A percentile compares a stretch with the other conserved stretches of the same genome.
These are phyloP conservation scores for Purpureocillium lavendulum DNA, from an alignment of 2,329 filamentous ascomycete species.

Conservation along the genomic window DNA sequence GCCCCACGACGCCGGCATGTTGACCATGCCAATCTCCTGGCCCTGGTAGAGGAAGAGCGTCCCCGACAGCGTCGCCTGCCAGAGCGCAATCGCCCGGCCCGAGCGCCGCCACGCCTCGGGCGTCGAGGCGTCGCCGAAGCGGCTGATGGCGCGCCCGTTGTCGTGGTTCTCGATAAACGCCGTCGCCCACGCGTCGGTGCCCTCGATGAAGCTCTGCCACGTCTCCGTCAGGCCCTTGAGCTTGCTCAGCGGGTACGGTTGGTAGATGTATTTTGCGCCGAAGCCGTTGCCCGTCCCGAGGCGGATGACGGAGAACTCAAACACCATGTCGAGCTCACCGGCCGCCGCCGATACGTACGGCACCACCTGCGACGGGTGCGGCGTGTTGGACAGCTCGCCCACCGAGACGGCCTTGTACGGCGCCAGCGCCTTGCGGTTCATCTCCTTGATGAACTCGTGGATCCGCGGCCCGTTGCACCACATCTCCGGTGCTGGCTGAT, in stretches of 20 bases:
- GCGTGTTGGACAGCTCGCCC: constrained; percentile 52
- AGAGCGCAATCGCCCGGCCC: constrained; percentile 44
- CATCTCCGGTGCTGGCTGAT: constrained; percentile 37
- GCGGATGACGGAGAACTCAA: constrained; percentile 49
- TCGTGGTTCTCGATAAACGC: constrained; percentile 59
- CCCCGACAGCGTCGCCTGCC: constrained; percentile 40
- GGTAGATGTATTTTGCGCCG: constrained; percentile 39
- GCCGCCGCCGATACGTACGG: constrained; percentile 45
- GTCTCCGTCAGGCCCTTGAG: constrained; percentile 34
- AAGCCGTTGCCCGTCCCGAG: constrained; percentile 40
- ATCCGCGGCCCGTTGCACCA: constrained; percentile 56
- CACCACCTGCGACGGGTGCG: constrained; percentile 40
- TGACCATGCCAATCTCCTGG: constrained; percentile 54
- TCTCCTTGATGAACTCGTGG: constrained; percentile 53
- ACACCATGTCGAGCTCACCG: constrained; percentile 52
- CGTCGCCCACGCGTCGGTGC: constrained; percentile 47
- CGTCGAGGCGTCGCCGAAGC: constrained; percentile 35
- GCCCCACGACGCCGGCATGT: constrained; percentile 40
- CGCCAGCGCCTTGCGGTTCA: constrained; percentile 42
- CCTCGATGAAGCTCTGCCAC: constrained; percentile 41
- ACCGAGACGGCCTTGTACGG: constrained; percentile 53
- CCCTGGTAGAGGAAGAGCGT: constrained; percentile 53
- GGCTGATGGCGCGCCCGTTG: constrained; percentile 46
- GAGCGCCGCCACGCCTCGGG: constrained; percentile 33
- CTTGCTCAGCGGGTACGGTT: constrained; percentile 33